Conservation (phyloP, 768 basidiomycete species). For the Russula vinacea region DNA sequence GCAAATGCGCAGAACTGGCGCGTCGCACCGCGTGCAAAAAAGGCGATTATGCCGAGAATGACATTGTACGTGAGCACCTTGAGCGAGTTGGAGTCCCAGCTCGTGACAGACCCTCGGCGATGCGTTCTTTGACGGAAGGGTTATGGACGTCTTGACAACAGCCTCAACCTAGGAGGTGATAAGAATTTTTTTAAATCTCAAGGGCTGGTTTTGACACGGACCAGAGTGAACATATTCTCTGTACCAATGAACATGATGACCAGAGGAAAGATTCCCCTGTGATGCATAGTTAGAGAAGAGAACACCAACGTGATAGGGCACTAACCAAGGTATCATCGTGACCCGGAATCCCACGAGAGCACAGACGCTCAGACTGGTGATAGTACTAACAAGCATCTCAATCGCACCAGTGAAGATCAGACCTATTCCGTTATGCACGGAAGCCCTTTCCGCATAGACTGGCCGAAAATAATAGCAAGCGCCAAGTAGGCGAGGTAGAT, state of each 20-base stretch:
- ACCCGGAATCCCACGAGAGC: conserved; percentile 85
- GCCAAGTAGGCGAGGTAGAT: conserved; percentile 73
- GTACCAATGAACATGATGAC: conserved; percentile 94
- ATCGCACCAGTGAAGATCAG: conserved; percentile 91
- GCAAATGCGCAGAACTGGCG: conserved; percentile 93
- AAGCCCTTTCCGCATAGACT: conserved; percentile 72
- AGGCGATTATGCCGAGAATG: conserved; percentile 71
- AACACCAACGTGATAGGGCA: conserved; percentile 22
- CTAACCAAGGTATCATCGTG: conserved; percentile 86
- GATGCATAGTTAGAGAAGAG: conserved; percentile 5
- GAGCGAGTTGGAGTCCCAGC: conserved; percentile 88
- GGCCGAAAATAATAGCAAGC: conserved; percentile 71
- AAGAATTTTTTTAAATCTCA: conserved; percentile 31
- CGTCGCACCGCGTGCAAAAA: conserved; percentile 74
- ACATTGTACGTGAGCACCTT: conserved; percentile 86
- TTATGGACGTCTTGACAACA: conserved; percentile 79
- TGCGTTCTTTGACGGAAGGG: conserved; percentile 83
- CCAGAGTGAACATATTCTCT: conserved; percentile 96
- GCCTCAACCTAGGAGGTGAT: conserved; percentile 65
- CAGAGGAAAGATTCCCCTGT: conserved; percentile 84
- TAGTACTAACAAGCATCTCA: conserved; percentile 87
- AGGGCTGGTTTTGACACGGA: conserved; percentile 39
- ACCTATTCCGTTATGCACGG: conserved; percentile 90
- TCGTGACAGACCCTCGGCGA: conserved; percentile 83
- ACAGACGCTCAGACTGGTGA: conserved; percentile 91